Percentiles rank a stretch among this genome's conserved stretches.
phyloP scores from a whole-genome alignment of 495 filamentous ascomycete genomes.

The Stereocaulon alpinum region DNA sequence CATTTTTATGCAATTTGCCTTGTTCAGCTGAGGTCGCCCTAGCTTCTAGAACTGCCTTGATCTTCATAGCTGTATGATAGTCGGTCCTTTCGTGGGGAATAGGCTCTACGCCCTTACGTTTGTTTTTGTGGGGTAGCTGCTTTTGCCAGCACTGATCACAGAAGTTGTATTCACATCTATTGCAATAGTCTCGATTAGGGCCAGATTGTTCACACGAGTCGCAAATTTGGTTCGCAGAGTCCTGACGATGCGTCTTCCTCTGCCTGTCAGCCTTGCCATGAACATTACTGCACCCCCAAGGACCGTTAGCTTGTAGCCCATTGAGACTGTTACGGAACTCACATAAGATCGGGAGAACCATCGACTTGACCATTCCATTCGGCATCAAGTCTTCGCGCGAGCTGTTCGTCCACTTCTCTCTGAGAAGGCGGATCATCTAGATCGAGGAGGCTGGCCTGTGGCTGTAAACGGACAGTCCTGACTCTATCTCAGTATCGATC shows the following conservation, averaged over 20 bases:
- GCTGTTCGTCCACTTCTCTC: neutral
- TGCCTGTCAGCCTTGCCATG: neutral
- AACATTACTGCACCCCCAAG: neutral
- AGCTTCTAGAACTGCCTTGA: conserved; percentile 7
- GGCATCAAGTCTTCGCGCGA: neutral
- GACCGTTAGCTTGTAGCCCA: neutral
- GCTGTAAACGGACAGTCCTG: neutral
- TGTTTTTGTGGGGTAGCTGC: neutral
- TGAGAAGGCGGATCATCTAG: neutral
- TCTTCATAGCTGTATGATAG: neutral
- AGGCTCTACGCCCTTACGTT: conserved; percentile 4
- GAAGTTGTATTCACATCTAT: conserved; percentile 6
- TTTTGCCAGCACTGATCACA: conserved; percentile 4
- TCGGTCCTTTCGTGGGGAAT: conserved; percentile 22
- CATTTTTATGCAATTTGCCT: conserved; percentile 19
- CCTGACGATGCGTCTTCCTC: neutral
- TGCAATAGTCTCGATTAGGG: conserved; percentile 1
- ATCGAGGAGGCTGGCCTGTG: neutral
- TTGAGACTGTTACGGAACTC: neutral
- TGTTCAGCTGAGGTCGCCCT: conserved; percentile 15
- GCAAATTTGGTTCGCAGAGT: conserved; percentile 7
- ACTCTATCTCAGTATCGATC: neutral
- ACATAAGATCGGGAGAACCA: neutral
- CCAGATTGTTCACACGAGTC: neutral
- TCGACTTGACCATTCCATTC: neutral